Conservation (phyloP, 257 asterid species). For the Marsdenia floribunda region DNA sequence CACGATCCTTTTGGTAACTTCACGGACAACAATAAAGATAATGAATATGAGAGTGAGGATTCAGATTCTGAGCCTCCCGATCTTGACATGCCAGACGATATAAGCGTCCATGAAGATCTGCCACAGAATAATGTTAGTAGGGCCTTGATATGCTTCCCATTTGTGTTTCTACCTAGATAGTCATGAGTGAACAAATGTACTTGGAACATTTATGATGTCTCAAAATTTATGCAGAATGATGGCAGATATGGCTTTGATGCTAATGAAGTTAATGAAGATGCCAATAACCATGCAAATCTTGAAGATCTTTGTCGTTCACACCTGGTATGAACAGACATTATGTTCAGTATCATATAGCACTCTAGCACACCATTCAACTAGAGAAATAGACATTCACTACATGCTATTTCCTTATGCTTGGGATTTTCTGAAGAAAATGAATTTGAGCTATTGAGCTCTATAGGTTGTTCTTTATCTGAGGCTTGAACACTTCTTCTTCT, state of each 20-base stretch:
- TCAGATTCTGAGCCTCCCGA: constrained; percentile 49
- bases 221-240: constrained; percentile 40
- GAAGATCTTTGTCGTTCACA: constrained; percentile 95
- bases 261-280: constrained; percentile 30
- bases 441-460: not conserved
- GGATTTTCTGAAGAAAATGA: not conserved
- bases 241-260: constrained; percentile 24
- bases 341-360: constrained; percentile 8
- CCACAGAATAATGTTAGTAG: constrained; percentile 50
- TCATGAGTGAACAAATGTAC: not conserved
- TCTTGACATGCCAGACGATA: constrained; percentile 52
- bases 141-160: not conserved
- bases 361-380: not conserved
- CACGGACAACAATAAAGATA: constrained; percentile 30
- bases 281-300: constrained; percentile 48
- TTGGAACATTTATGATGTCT: constrained; percentile 15
- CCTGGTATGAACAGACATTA: constrained; percentile 49
- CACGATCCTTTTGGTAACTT: constrained; percentile 30
- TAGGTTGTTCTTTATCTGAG: not conserved
- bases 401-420: not conserved
- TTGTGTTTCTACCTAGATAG: not conserved
- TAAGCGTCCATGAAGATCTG: constrained; percentile 27
- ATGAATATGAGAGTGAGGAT: constrained; percentile 64
- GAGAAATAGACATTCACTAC: not conserved
- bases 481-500: too few relatives aligned